Base-by-base conservation (phyloP, 768 basidiomycete species). In the Hydnum rufescens region DNA sequence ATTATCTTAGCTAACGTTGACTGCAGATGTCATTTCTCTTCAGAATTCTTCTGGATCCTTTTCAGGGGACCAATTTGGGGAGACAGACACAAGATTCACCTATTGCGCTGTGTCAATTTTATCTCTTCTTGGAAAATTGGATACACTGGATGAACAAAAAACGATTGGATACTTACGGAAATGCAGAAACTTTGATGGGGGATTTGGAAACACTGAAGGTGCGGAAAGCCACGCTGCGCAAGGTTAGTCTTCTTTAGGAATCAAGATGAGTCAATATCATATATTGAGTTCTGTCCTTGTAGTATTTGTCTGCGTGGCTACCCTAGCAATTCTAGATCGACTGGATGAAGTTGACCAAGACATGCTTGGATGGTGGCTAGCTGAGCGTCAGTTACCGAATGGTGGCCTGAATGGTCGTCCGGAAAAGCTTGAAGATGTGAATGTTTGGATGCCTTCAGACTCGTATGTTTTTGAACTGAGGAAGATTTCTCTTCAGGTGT, bases 371-470 rank as follows among this genome's bases (percentile, higher is more conserved):
- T 92, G 87, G 82, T 97, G 95, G 95, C 67, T 99, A 2, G 75
- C 84, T 4, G 95, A 97, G 61, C 72, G 95, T 4, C 95, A 99
- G 63, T 70, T 95, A 8, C 82, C 90, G 0, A 88, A 75, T 59
- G 95, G 95, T 4, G 95, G 95, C 0, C 68, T 99, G 54, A 97
- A 97, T 58, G 95, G 93, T 0, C 72, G 95, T n/a, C 95, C 95
- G 5, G 88, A 99, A 63, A 99, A 99, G 66, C 69, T 97, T 31
- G 87, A 90, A 66, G 93, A 97, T 62, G 95, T 93, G 58, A 59
- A 79, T 71, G 4, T 5, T 32, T 23, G 18, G 36, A n/a, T 53
- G 5, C 42, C 16, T 26, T 19, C 2, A 13, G 42, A 28, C 19
- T n/a, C 36, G 19, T n/a, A 28, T 8, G 22, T 18, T 29, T 4